Conservation (phyloP, 306 rosid species). For the Urtica urens region DNA sequence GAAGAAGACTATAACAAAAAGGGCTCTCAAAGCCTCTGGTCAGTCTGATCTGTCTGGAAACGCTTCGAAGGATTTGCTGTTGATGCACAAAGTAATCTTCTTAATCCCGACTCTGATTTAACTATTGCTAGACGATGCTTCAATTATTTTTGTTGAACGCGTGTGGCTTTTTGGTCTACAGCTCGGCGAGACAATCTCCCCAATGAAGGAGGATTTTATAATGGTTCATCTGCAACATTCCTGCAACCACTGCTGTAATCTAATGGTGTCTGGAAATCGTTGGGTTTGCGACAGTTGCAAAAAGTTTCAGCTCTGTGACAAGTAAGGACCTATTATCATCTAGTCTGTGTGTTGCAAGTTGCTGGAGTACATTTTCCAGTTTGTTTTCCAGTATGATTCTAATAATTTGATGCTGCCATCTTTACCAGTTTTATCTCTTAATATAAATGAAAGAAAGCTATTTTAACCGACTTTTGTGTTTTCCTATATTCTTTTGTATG, state of each 20-base stretch:
- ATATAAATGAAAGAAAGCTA: no score
- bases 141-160: not conserved
- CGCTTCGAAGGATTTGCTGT: conserved; percentile 85
- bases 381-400: no score
- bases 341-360: not conserved
- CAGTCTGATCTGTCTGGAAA: conserved; percentile 94
- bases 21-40: conserved; percentile 92
- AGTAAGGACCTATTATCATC: conserved; percentile 39
- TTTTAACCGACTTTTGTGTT: no score
- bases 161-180: conserved; percentile 23
- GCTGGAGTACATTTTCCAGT: not conserved
- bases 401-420: no score
- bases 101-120: conserved; percentile 9
- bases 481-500: no score
- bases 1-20: conserved; percentile 78
- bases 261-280: conserved; percentile 79
- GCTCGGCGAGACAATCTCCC: conserved; percentile 96
- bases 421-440: no score
- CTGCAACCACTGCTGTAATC: conserved; percentile 64
- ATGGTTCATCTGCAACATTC: conserved; percentile 96
- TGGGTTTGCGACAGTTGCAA: conserved; percentile 93
- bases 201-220: conserved; percentile 97
- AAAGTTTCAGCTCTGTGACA: conserved; percentile 87
- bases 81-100: conserved; percentile 87
- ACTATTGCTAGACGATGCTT: no score